Percentiles rank a stretch among this genome's conserved stretches.
Conservation (phyloP, 768 basidiomycete species). For the Strobilomyces dryophilus region DNA sequence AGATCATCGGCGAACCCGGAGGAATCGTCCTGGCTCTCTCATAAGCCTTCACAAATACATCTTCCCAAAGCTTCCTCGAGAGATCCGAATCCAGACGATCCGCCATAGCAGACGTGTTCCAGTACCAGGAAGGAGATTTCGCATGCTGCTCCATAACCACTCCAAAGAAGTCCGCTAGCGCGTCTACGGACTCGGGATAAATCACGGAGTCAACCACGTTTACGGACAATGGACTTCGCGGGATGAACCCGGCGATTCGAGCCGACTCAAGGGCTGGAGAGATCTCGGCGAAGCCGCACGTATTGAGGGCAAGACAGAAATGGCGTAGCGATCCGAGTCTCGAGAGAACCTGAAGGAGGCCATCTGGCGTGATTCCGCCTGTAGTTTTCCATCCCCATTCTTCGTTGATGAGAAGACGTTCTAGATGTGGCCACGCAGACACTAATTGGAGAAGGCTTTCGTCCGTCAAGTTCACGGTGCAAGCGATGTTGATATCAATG, state of each 20-base stretch:
- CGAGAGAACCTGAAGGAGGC: constrained; percentile 1
- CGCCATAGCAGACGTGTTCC: constrained; percentile 1
- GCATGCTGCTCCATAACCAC: neutral
- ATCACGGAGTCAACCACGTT: constrained; percentile 3
- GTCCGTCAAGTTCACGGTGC: neutral
- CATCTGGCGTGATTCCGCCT: neutral
- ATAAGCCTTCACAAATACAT: neutral
- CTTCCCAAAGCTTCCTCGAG: constrained; percentile 3
- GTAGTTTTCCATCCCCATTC: constrained; percentile 5
- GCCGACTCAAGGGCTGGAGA: neutral
- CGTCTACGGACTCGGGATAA: constrained; percentile 1
- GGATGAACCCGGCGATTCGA: neutral
- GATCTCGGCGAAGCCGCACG: neutral
- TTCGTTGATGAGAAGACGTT: constrained; percentile 3
- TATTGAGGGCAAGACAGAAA: constrained; percentile 4
- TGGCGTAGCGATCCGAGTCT: neutral
- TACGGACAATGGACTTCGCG: neutral
- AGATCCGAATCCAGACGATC: constrained; percentile 3
- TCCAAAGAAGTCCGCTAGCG: constrained; percentile 4
- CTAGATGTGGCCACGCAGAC: neutral
- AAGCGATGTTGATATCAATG: constrained; percentile 1
- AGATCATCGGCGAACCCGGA: neutral
- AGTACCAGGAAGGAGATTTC: neutral
- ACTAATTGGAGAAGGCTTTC: neutral
- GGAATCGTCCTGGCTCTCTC: neutral